Conservation (phyloP, 352 stramenopile species). For the Globisporangium polare region DNA sequence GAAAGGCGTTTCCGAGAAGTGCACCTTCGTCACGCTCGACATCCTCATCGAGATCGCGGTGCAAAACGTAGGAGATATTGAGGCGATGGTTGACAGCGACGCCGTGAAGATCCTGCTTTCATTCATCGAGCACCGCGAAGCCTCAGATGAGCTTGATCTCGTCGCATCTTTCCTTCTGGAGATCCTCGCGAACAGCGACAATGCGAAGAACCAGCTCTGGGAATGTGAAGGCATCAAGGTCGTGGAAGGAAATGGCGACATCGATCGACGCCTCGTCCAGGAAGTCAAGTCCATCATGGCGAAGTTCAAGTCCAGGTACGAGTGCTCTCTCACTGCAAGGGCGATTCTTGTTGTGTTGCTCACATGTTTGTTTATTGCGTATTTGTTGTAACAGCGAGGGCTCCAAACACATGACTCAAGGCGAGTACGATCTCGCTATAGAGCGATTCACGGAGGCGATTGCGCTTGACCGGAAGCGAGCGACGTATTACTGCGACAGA, state of each 20-base stretch:
- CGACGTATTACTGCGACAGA: constrained; percentile 91
- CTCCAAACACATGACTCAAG: constrained; percentile 88
- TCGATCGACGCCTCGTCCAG: constrained; percentile 49
- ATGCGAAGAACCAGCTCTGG: constrained; percentile 41
- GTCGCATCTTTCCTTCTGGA: constrained; percentile 48
- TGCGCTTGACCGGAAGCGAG: constrained; percentile 78
- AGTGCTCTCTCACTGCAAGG: not conserved
- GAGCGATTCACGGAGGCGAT: constrained; percentile 93
- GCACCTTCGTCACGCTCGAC: constrained; percentile 34
- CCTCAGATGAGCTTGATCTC: constrained; percentile 39
- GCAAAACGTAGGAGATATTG: constrained; percentile 34
- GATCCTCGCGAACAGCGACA: constrained; percentile 35
- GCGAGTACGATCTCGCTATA: constrained; percentile 87
- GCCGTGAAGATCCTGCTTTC: constrained; percentile 41
- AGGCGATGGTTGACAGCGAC: constrained; percentile 37
- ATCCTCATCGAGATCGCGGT: constrained; percentile 34
- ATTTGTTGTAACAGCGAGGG: constrained; percentile 58
- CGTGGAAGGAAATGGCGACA: constrained; percentile 34
- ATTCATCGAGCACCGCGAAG: constrained; percentile 31
- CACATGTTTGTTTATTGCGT: not conserved
- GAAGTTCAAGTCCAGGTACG: constrained; percentile 43
- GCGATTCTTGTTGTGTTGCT: not conserved
- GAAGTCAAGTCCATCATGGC: constrained; percentile 61
- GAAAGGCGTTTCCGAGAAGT: constrained; percentile 30
- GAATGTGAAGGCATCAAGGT: constrained; percentile 30